A percentile compares a stretch with the other conserved stretches of the same genome.
phyloP scores from a whole-genome alignment of 1,284 basidiomycete species.

The Omphalotus olearius region DNA sequence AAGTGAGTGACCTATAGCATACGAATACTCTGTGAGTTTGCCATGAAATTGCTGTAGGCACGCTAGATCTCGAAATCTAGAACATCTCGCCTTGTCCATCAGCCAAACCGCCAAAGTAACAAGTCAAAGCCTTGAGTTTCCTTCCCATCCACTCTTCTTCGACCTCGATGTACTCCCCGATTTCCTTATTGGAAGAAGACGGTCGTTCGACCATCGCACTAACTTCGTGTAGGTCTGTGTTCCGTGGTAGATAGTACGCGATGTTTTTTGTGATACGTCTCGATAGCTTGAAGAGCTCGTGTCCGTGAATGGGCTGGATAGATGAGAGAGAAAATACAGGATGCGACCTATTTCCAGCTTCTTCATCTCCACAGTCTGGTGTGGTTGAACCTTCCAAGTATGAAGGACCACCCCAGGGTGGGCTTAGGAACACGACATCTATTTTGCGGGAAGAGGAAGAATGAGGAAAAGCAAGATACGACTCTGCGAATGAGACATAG shows the following conservation, averaged over 20 bases:
- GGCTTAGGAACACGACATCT: conserved; percentile 88
- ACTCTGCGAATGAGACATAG: conserved; percentile 74
- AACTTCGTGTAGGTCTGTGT: conserved; percentile 74
- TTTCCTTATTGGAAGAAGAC: conserved; percentile 13
- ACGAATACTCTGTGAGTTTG: too few species aligned
- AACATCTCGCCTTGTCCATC: conserved; percentile 62
- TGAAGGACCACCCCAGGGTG: conserved; percentile 87
- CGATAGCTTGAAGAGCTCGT: conserved; percentile 74
- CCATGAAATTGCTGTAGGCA: too few species aligned
- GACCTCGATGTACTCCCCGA: conserved; percentile 63
- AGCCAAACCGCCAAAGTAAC: conserved; percentile 76
- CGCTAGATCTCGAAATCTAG: conserved; percentile 14
- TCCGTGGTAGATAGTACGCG: conserved; percentile 89
- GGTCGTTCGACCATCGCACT: conserved; percentile 40
- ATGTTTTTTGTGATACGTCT: conserved; percentile 73
- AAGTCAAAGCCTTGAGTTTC: conserved; percentile 81
- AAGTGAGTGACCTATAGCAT: too few species aligned
- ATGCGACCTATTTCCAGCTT: conserved; percentile 25
- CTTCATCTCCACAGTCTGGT: conserved; percentile 13
- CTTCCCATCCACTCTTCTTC: conserved; percentile 88
- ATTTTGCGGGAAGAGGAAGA: conserved; percentile 40
- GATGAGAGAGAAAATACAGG: conserved; percentile 67
- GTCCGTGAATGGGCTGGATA: conserved; percentile 79
- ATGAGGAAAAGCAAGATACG: conserved; percentile 38
- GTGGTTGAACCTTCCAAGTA: conserved; percentile 46